phyloP scores from a whole-genome alignment of 208 protist species.

The Angomonas deanei region DNA sequence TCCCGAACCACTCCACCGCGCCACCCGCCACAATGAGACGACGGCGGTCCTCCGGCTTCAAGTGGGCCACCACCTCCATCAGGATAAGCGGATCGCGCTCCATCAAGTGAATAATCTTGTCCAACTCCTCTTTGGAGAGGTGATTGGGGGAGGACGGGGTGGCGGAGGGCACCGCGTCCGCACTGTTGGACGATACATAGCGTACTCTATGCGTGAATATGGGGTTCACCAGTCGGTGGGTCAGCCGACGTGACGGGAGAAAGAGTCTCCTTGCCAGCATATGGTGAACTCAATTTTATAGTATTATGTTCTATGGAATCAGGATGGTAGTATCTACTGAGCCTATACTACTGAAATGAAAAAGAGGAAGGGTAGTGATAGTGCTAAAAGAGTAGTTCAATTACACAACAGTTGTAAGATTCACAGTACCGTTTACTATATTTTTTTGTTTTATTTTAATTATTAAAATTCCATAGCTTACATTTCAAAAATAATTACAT shows the following conservation, averaged over 20 bases:
- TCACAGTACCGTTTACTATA: too few relatives aligned
- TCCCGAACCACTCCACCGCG: conserved; percentile 90
- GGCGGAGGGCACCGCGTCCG: background rate
- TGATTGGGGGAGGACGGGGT: background rate
- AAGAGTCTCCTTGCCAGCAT: background rate
- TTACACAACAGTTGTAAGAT: too few relatives aligned
- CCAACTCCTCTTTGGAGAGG: conserved; percentile 44
- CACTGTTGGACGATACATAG: background rate
- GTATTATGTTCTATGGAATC: too few relatives aligned
- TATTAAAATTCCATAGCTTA: too few relatives aligned
- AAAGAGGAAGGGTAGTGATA: background rate
- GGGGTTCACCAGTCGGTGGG: background rate
- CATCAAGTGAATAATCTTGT: conserved; percentile 56
- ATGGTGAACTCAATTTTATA: too few relatives aligned
- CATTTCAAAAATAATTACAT: too few relatives aligned
- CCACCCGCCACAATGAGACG: conserved; percentile 81
- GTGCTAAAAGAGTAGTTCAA: too few relatives aligned
- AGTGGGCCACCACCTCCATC: conserved; percentile 67
- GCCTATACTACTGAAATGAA: conserved; percentile 12
- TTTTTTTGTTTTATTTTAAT: too few relatives aligned
- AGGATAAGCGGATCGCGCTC: conserved; percentile 80
- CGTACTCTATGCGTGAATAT: too few relatives aligned
- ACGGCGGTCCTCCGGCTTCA: conserved; percentile 67
- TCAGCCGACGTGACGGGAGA: too few relatives aligned
- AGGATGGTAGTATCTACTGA: conserved; percentile 9